These are phyloP conservation scores for Penicillium manginii DNA, from an alignment of 495 filamentous ascomycete genomes.

Conservation along the genomic window DNA sequence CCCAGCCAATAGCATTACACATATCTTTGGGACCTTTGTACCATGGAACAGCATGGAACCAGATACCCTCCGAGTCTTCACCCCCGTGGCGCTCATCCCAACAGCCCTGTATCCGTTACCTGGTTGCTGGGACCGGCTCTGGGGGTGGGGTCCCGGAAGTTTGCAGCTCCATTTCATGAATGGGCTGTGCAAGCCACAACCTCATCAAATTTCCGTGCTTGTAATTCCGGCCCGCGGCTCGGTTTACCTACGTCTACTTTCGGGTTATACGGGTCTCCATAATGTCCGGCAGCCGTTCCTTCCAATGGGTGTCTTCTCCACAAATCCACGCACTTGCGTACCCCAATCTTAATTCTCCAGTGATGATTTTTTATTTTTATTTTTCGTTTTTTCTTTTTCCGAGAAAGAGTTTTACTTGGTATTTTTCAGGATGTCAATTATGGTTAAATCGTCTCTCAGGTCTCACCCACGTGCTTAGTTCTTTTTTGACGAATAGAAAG, in stretches of 20 bases:
- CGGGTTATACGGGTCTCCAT: not conserved
- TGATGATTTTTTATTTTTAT: too few species aligned
- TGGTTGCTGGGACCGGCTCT: conserved; percentile 28
- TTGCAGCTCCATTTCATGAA: not conserved
- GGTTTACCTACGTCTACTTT: not conserved
- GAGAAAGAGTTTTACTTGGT: not conserved
- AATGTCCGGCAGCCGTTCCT: not conserved
- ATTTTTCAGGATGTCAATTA: not conserved
- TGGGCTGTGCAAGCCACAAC: not conserved
- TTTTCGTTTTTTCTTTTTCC: not conserved
- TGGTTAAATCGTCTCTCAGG: not conserved
- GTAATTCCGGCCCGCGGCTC: not conserved
- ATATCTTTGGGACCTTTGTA: not conserved
- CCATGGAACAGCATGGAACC: not conserved
- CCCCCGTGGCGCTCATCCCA: not conserved
- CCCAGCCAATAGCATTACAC: conserved; percentile 5
- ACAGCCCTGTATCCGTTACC: conserved; percentile 19
- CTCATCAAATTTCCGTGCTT: not conserved
- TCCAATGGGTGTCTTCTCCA: not conserved
- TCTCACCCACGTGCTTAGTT: not conserved
- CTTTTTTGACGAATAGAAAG: not conserved
- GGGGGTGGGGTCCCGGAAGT: conserved; percentile 12
- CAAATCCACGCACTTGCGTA: not conserved
- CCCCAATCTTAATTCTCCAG: not conserved
- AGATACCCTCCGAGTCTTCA: not conserved